Evolutionary conservation across 805 yeast species (phyloP), one percentile per base, ranked within the genome.

Genomic region (Kuraishia piskuri): DNA sequence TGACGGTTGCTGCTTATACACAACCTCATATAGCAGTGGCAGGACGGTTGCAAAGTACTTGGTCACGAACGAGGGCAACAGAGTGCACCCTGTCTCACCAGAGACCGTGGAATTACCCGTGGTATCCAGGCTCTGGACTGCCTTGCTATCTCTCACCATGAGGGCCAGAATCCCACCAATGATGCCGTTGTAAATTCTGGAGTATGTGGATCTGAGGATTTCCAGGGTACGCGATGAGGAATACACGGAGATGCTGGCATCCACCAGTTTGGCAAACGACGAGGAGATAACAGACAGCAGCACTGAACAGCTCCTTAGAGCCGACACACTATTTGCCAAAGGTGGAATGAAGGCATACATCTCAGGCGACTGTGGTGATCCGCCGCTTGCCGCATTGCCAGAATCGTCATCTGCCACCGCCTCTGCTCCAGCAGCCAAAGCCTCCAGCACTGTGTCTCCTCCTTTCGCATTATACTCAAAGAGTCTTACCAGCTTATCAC

Each of bases 331-430:
- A 61, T 85, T 87, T 1, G 90, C 73, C 52, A 73, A 72, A 1
- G 85, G 84, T 2, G 92, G 91, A 22, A 84, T 62, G 59, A 82
- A 83, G 1, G 84, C 84, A 63, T 71, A 79, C 46, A 20, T 48
- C 48, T 48, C 44, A 22, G 51, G 40, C 37, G 49, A 17, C 20
- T 17, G 24, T 19, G 14, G 24, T 36, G 24, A 6, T 20, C 22
- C 25, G 23, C 23, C 20, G 10, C 19, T 19, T n/a, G 36, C n/a
- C 12, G 9, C 37, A 22, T 22, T n/a, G 6, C 22, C 49, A n/a
- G 22, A 19, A 3, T 22, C 19, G 23, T n/a, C 46, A 8, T n/a
- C 8, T n/a, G 6, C 17, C 9, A 17, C 49, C 4, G 26, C 49
- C 14, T 31, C 40, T 12, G 17, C 40, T n/a, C 40, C 40, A 8